Evolutionary conservation across 192 early-diverging fungal genomes (phyloP), one percentile per base, ranked within the genome.

Genomic region (Martensiomyces pterosporus): DNA sequence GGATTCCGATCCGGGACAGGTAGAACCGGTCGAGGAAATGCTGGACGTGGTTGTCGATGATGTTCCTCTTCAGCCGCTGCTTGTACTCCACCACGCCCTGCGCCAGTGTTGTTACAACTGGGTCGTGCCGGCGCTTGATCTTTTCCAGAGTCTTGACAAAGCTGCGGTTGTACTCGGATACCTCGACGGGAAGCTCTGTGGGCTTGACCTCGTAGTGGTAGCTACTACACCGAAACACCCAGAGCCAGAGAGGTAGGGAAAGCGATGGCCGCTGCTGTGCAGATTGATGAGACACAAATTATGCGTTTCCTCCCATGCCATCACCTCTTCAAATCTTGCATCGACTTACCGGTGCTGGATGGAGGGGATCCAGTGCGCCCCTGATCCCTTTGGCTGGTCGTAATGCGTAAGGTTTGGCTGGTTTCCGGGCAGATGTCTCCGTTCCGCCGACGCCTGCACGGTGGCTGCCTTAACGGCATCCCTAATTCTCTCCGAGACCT

Each of bases 1-100:
- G 86, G 62, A 98, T 95, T n/a, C 94, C 94, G 51, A 97, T 97
- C 43, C 94, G 88, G 21, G 89, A 92, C 83, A 94, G 87, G 73
- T 97, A 94, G 76, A 97, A 97, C 26, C 91, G 83, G 72, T 94
- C 92, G 50, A 97, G 67, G 52, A 97, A 97, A 23, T 82, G 76
- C 70, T 97, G 92, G 13, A 94, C 79, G 33, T 81, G 86, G 15
- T 82, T 81, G 67, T 88, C 81, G 32, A 88, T 78, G 13, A 58
- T 37, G n/a, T 44, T 52, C 0, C 50, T 43, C 27, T 57, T 47
- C 42, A 40, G 63, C 34, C 64, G 70, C 48, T 86, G 71, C 64
- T 98, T 98, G 59, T 91, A 87, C 65, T 98, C 92, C 24, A 89
- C 77, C 32, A 98, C 88, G 38, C 94, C 94, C 76, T 94, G 86